Conservation (phyloP, 306 rosid genomes). For the Oemleria cerasiformis region DNA sequence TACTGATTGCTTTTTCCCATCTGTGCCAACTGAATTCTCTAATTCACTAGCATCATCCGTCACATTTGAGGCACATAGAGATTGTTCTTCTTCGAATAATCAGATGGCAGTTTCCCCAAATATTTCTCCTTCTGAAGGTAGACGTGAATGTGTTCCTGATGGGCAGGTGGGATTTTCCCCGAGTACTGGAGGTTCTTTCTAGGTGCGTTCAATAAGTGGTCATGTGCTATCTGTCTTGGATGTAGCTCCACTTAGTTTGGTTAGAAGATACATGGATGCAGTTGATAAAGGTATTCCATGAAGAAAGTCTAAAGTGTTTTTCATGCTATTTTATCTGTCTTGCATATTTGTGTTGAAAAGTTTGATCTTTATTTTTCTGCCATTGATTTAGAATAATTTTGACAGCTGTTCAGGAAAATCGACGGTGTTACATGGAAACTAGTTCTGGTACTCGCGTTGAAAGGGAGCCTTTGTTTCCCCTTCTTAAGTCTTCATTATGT, state of each 20-base stretch:
- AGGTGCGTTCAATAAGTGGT: constrained; percentile 61
- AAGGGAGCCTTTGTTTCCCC: constrained; percentile 77
- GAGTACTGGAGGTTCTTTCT: constrained; percentile 46
- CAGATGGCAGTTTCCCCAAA: constrained; percentile 31
- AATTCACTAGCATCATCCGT: constrained; percentile 38
- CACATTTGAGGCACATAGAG: constrained; percentile 29
- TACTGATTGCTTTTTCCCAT: constrained; percentile 59
- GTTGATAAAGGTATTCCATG: constrained; percentile 52
- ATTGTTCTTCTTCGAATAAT: constrained; percentile 37
- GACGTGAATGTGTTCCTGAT: constrained; percentile 30
- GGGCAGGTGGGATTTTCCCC: constrained; percentile 41
- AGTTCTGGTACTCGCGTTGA: constrained; percentile 44
- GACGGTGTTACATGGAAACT: constrained; percentile 55
- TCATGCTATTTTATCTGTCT: constrained; percentile 17
- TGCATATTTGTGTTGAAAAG: constrained; percentile 24
- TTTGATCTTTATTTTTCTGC: constrained; percentile 30
- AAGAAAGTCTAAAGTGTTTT: constrained; percentile 25
- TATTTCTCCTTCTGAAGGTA: constrained; percentile 34
- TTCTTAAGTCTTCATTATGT: constrained; percentile 34
- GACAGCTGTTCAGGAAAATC: constrained; percentile 66
- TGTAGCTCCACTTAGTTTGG: constrained; percentile 72
- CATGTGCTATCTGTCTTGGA: constrained; percentile 62
- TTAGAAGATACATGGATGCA: constrained; percentile 61
- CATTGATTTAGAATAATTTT: constrained; percentile 37
- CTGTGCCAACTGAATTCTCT: constrained; percentile 47